phyloP scores from a whole-genome alignment of 169 alveolate species.

The Fabrea salina region DNA sequence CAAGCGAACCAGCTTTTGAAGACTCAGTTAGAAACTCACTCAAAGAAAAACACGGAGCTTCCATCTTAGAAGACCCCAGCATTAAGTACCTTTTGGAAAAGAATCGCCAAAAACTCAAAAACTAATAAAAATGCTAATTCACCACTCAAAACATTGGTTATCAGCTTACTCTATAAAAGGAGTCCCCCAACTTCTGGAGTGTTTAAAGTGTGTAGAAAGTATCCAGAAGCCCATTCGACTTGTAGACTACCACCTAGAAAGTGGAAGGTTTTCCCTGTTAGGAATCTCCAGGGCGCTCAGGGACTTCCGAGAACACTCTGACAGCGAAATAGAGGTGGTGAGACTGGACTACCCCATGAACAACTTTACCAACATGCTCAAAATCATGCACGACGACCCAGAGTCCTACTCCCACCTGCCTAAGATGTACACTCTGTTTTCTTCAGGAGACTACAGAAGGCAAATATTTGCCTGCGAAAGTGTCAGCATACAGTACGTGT shows the following conservation, averaged over 20 bases:
- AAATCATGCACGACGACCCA: not conserved
- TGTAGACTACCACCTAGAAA: not conserved
- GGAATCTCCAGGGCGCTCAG: not conserved
- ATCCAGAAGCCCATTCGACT: not conserved
- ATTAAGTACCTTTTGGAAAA: no score
- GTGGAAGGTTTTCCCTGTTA: constrained; percentile 1
- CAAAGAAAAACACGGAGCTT: no score
- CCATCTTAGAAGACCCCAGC: no score
- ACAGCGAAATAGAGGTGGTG: not conserved
- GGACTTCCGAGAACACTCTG: not conserved
- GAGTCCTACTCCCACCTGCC: not conserved
- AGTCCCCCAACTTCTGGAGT: not conserved
- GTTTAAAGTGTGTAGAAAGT: not conserved
- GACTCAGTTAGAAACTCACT: no score
- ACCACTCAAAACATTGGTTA: not conserved
- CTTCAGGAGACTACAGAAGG: not conserved
- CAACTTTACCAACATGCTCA: not conserved
- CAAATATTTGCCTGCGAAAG: not conserved
- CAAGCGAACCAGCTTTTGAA: no score
- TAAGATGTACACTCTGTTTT: not conserved
- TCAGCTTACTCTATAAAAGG: not conserved
- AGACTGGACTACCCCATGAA: not conserved
- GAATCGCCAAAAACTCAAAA: no score
- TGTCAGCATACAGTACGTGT: not conserved
- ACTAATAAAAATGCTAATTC: not conserved